Base-by-base conservation (phyloP, 1,284 basidiomycete species). In the Rhodotorula sp. region DNA sequence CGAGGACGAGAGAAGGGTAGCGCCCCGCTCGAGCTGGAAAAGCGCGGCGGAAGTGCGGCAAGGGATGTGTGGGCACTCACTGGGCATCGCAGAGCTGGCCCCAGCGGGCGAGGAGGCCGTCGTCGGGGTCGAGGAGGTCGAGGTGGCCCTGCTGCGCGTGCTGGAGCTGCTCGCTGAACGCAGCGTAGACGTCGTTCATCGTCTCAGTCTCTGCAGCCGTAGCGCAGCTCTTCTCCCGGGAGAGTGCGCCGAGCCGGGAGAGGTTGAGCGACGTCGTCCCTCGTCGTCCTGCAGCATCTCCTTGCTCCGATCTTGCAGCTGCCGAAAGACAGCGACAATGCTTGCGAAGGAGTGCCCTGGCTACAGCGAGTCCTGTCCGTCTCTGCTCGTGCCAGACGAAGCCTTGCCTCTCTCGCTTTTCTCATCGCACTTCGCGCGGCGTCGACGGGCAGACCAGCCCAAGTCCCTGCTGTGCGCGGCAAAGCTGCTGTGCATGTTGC, bases 131-230 rank as follows among this genome's bases (percentile, higher is more conserved):
- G 50, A 78, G 66, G 66, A 74, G 59, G 61, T 72, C 70, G 57
- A 76, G 44, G 4, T 74, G 54, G 13, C 69, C 71, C n/a, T 41
- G 10, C 53, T 75, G 70, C 1, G 75, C 77, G 21, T 62, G 67
- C 32, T 66, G 75, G 32, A 78, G 64, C 34, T 71, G 66, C n/a
- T 71, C 66, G 41, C 57, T 67, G 69, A 78, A 78, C 25, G 67
- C 61, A 8, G 59, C 58, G 58, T 77, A 78, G 46, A 78, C 64
- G 59, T 74, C 75, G 34, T 60, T 46, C 68, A 70, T 73, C 19
- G 39, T 17, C 7, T 9, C 22, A n/a, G 27, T 17, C n/a, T n/a
- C n/a, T 1, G 25, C 5, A 12, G 19, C 32, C 5, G 19, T 60
- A 19, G 22, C 4, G 3, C 37, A 41, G 56, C 56, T 3, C 34